These are phyloP conservation scores for Byssochlamys sp. DNA, from an alignment of 2,329 filamentous ascomycete genomes.

Conservation along the genomic window DNA sequence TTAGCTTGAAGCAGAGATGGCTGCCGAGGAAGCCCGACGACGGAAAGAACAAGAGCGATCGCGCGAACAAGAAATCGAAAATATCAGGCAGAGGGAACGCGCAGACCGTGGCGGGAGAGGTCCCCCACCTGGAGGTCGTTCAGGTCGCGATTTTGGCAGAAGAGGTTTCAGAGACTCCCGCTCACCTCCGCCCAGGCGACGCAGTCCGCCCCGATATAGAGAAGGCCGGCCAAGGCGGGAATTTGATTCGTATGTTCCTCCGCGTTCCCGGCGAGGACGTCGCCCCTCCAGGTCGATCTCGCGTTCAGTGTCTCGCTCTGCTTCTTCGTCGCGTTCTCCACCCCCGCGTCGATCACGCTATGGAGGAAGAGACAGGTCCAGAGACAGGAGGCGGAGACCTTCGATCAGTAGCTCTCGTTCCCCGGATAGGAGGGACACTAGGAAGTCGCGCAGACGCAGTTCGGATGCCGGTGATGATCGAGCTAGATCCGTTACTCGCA, in stretches of 20 bases:
- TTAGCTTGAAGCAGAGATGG: slow-evolving; percentile 72
- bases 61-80: slow-evolving; percentile 61
- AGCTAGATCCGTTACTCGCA: slow-evolving; percentile 40
- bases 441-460: slow-evolving; percentile 27
- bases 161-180: slow-evolving; percentile 41
- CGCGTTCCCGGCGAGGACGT: slow-evolving; percentile 31
- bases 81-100: slow-evolving; percentile 51
- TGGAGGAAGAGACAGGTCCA: slow-evolving; percentile 15
- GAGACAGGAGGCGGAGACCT: slow-evolving; percentile 23
- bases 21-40: slow-evolving; percentile 63
- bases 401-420: slow-evolving; percentile 31
- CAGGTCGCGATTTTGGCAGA: slow-evolving; percentile 39
- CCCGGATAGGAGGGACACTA: slow-evolving; percentile 26
- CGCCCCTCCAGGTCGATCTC: slow-evolving; percentile 25
- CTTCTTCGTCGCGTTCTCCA: slow-evolving; percentile 24
- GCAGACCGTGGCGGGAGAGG: slow-evolving; percentile 30
- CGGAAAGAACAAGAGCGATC: slow-evolving; percentile 62
- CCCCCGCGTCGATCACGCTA: slow-evolving; percentile 20
- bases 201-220: slow-evolving; percentile 37
- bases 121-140: slow-evolving; percentile 16
- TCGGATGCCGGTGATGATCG: slow-evolving; percentile 36
- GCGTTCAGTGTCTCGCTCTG: slow-evolving; percentile 17
- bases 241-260: slow-evolving; percentile 50
- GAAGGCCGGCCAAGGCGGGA: slow-evolving; percentile 41
- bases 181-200: slow-evolving; percentile 43